These are phyloP conservation scores for Secale cereale DNA, from an alignment of 176 grass and related monocot species.

Conservation along the genomic window DNA sequence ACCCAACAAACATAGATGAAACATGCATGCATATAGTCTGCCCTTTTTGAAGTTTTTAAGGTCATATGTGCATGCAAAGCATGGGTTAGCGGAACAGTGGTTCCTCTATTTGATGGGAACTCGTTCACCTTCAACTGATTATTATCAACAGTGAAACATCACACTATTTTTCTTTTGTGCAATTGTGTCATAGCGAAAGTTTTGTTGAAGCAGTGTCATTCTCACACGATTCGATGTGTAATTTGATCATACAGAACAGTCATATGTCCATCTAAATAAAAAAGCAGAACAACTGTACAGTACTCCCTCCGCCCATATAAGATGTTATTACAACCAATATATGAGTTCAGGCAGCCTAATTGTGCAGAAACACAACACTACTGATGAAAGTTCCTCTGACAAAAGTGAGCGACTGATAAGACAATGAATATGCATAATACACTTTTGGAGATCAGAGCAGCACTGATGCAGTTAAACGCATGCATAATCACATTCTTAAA, in stretches of 20 bases:
- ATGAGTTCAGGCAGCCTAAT: background rate
- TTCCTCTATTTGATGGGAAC: background rate
- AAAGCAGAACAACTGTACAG: background rate
- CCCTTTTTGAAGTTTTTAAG: background rate
- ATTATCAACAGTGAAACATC: conserved; percentile 1
- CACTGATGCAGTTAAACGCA: background rate
- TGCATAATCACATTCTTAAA: background rate
- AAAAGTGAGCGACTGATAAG: background rate
- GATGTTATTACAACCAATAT: too few relatives aligned
- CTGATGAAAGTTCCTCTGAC: background rate
- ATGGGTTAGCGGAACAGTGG: background rate
- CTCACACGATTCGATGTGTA: background rate
- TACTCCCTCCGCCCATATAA: too few relatives aligned
- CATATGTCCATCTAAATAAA: background rate
- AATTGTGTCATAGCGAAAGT: background rate
- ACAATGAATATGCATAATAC: background rate
- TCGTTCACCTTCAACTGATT: background rate
- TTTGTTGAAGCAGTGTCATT: background rate
- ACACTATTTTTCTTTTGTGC: background rate
- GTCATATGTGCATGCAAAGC: background rate
- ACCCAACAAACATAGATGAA: background rate
- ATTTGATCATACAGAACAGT: background rate
- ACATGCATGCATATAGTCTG: conserved; percentile 5
- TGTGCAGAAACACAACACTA: background rate
- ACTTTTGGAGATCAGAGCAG: conserved; percentile 7